Base-by-base conservation (phyloP, 2,329 filamentous ascomycete genomes). In the Sclerotinia minor region DNA sequence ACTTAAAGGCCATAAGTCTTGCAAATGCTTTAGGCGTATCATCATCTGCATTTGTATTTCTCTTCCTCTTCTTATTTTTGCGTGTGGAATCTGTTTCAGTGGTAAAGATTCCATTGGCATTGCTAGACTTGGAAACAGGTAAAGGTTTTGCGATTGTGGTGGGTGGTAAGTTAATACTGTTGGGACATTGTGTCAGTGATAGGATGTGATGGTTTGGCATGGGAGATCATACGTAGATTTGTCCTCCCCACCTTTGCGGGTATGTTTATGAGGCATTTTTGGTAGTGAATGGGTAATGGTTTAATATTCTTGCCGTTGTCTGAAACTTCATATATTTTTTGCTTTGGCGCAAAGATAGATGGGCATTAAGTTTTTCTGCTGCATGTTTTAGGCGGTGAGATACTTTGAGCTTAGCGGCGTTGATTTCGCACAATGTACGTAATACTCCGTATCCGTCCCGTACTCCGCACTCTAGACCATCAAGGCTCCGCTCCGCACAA, bases 21-120 rank as follows among this genome's bases (percentile, higher is more conserved):
- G 87, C 87, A 79, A 99, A 99, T 1, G 91, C 92, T 72, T 92
- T 90, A 0, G 95, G 95, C 1, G 91, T 94, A 79, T 98, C 95
- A 50, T 85, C 82, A 41, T 77, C 78, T 63, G 78, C 74, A 55
- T 71, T 75, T 45, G 79, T 77, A 79, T 83, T 88, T 80, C 80
- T 81, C 76, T 79, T 83, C 74, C 80, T 85, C 75, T 72, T 86
- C 75, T 72, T 78, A 53, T 73, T 77, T 68, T 65, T 55, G 11
- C 68, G 67, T 71, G 74, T 69, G 69, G 74, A 70, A 58, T 70
- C 75, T 65, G 77, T 74, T 64, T 75, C 79, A 69, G 69, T 76
- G 72, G 71, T 73, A 71, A 75, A 77, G 70, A 75, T 76, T 71
- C 74, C 71, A 75, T 81, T 80, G 61, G 76, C 72, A 70, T 78